These are phyloP conservation scores for Pestalotiopsis sp. DNA, from an alignment of 2,329 filamentous ascomycete genomes.

Conservation along the genomic window DNA sequence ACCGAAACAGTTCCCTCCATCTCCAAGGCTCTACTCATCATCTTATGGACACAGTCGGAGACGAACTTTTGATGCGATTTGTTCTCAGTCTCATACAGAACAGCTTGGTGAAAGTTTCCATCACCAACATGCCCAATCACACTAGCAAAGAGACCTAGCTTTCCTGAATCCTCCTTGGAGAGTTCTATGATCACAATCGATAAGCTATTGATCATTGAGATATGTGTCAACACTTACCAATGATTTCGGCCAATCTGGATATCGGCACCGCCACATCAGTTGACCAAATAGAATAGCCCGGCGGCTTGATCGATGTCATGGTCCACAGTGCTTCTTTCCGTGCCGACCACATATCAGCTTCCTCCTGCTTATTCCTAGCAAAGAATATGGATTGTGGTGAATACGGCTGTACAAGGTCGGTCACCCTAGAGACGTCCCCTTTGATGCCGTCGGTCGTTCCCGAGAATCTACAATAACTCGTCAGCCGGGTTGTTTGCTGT, in stretches of 20 bases:
- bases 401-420: slow-evolving; percentile 54
- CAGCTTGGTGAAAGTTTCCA: slow-evolving; percentile 63
- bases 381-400: slow-evolving; percentile 69
- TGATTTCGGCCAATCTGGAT: slow-evolving; percentile 59
- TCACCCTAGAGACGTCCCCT: slow-evolving; percentile 64
- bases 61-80: slow-evolving; percentile 41
- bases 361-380: slow-evolving; percentile 65
- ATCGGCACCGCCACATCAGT: slow-evolving; percentile 72
- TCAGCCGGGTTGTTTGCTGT: background rate
- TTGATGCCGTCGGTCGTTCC: slow-evolving; percentile 67
- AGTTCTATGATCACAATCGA: slow-evolving; percentile 39
- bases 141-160: slow-evolving; percentile 58
- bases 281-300: slow-evolving; percentile 62
- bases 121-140: slow-evolving; percentile 72
- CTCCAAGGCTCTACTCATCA: slow-evolving; percentile 68
- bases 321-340: slow-evolving; percentile 68
- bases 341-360: slow-evolving; percentile 67
- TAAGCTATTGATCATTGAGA: background rate
- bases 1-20: slow-evolving; percentile 68
- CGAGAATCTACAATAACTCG: slow-evolving; percentile 49
- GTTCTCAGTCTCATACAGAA: slow-evolving; percentile 50
- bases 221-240: slow-evolving; percentile 27
- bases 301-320: slow-evolving; percentile 58
- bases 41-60: slow-evolving; percentile 60
- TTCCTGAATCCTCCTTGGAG: slow-evolving; percentile 59